Conservation (phyloP, 2,329 filamentous ascomycete genomes). For the Apiospora arundinis region DNA sequence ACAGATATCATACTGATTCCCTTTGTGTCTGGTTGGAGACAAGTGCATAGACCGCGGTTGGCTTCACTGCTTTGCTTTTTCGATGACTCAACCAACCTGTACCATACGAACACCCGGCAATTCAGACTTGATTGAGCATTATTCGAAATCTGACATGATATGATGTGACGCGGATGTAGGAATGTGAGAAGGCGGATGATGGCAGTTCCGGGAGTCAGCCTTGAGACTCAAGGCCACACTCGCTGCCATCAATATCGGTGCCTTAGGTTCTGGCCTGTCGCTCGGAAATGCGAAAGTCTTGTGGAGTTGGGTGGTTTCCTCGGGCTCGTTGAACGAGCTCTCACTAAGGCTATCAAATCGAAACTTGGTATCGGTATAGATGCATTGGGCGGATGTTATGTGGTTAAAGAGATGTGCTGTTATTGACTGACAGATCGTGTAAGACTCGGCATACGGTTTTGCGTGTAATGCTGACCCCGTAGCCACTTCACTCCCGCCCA, state of each 20-base stretch:
- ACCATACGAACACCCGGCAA: slow-evolving; percentile 25
- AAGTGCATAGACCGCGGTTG: slow-evolving; percentile 20
- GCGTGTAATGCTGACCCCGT: too few relatives aligned
- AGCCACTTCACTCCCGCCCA: background rate
- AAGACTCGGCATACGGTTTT: background rate
- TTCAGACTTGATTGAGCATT: slow-evolving; percentile 25
- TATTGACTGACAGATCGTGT: background rate
- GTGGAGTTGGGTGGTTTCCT: too few relatives aligned
- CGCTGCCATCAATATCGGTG: background rate
- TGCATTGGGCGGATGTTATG: background rate
- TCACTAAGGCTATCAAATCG: background rate
- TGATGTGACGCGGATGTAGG: background rate
- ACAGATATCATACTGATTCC: slow-evolving; percentile 19
- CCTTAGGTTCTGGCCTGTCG: too few relatives aligned
- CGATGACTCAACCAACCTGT: slow-evolving; percentile 21
- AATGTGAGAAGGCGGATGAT: background rate
- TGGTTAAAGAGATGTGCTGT: background rate
- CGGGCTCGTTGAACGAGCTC: too few relatives aligned
- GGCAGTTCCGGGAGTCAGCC: background rate
- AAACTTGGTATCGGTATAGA: background rate
- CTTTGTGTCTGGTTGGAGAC: slow-evolving; percentile 18
- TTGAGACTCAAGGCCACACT: background rate
- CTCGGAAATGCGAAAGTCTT: background rate
- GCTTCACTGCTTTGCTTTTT: slow-evolving; percentile 19
- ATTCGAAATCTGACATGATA: background rate